phyloP scores from a whole-genome alignment of 768 basidiomycete genomes.

The Russula ochroleuca region DNA sequence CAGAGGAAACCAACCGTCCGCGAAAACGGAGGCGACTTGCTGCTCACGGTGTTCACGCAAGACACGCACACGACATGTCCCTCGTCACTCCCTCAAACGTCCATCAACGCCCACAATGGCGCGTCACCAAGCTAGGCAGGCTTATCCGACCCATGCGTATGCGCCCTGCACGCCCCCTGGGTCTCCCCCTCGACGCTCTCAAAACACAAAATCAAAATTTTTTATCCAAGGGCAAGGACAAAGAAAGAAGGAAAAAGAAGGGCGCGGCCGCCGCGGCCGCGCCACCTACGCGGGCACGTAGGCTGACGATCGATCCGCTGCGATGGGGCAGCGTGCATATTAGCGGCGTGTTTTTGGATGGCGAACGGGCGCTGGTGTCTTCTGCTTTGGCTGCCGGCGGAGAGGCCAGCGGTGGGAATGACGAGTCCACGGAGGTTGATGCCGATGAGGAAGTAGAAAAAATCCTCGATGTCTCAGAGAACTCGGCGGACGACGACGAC shows the following conservation, averaged over 20 bases:
- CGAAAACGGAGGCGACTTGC: constrained; percentile 43
- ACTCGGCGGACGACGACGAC: neutral
- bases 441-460: constrained; percentile 18
- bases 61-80: constrained; percentile 59
- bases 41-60: constrained; percentile 37
- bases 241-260: constrained; percentile 39
- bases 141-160: constrained; percentile 64
- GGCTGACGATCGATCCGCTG: constrained; percentile 66
- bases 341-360: constrained; percentile 61
- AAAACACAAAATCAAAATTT: constrained; percentile 27
- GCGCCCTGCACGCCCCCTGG: constrained; percentile 61
- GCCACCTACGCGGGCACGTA: constrained; percentile 55
- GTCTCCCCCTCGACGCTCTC: constrained; percentile 12
- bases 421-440: constrained; percentile 10
- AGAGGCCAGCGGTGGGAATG: neutral
- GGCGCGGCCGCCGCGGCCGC: constrained; percentile 36
- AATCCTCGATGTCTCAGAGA: constrained; percentile 28
- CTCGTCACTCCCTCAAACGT: constrained; percentile 58
- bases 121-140: constrained; percentile 59
- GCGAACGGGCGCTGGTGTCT: neutral
- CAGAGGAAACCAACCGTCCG: constrained; percentile 35
- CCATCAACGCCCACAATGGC: constrained; percentile 56
- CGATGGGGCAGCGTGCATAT: constrained; percentile 66
- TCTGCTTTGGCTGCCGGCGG: constrained; percentile 23
- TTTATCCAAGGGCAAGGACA: constrained; percentile 16